Base-by-base conservation (phyloP, 352 stramenopile species). In the Pythium phragmitis region DNA sequence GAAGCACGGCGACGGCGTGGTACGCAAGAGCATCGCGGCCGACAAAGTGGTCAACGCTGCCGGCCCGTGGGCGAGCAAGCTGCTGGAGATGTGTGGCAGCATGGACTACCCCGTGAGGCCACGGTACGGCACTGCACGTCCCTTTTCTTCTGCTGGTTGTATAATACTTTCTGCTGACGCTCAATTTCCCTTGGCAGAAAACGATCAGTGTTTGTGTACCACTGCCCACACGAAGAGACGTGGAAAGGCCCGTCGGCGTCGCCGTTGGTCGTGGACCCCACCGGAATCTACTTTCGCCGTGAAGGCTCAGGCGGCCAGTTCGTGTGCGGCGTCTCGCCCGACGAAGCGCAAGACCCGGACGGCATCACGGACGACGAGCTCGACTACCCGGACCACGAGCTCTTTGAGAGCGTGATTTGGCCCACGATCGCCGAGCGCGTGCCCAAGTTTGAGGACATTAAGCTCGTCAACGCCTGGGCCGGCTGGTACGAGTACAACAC, bases 401-500 rank as follows among this genome's bases (percentile, higher is more conserved):
- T 88, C 41, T 95, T 93, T 43, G 83, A 92, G 47, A 74, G 91
- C 46, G 57, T 88, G 19, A 87, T 93, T 60, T 95, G 86, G 86
- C 86, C 86, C 16, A 91, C 82, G 16, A 89, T 95, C 43, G 86
- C 86, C 3, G 65, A 79, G 49, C 80, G 86, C 26, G 85, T 95
- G 12, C 77, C 85, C 33, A 70, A 80, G 19, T 93, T 95, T 45
- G 84, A 95, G 56, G 79, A 76, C 36, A 85, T 95, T 65, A 93
- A 95, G 63, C 57, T 93, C 3, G n/a, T 90, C 26, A 88, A 77
- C 43, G 68, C 77, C 7, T 95, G 86, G 86, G 78, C 86, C 30
- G 86, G 86, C 8, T 95, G 85, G 69, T 95, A 95, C 69, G 86
- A 95, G 60, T 95, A 88, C 79, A 93, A 95, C 72, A 92, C 82